phyloP scores from a whole-genome alignment of 257 asterid species.

The Ophiorrhiza pumila region DNA sequence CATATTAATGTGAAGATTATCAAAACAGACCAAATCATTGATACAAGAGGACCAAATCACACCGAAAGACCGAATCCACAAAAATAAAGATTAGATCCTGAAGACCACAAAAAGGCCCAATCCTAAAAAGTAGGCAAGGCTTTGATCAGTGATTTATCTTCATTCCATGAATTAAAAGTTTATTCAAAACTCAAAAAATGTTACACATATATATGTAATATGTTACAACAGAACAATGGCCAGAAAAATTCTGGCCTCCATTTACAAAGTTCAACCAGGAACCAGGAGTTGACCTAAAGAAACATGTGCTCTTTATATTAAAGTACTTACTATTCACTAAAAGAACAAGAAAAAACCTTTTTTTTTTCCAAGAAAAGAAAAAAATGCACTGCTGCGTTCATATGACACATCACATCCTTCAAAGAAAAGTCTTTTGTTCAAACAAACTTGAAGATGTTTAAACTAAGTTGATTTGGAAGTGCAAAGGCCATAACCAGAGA shows the following conservation, averaged over 20 bases:
- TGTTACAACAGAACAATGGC: neutral
- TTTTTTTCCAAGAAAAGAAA: neutral
- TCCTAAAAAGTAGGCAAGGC: too few species aligned
- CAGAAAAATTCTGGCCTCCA: neutral
- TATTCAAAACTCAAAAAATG: neutral
- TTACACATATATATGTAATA: neutral
- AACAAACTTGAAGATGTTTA: neutral
- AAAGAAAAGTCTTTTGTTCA: too few species aligned
- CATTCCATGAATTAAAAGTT: neutral
- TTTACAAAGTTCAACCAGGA: neutral
- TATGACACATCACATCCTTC: too few species aligned
- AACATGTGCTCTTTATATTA: neutral
- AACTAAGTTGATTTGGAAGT: constrained; percentile 37
- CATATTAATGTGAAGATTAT: too few species aligned
- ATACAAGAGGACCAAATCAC: too few species aligned
- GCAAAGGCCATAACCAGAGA: constrained; percentile 76
- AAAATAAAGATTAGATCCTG: too few species aligned
- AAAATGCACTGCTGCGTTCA: neutral
- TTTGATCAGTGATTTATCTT: neutral
- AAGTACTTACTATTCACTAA: neutral
- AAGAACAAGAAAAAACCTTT: too few species aligned
- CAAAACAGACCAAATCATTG: too few species aligned
- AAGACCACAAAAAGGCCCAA: too few species aligned
- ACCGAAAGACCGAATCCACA: too few species aligned
- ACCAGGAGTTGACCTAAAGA: neutral